Percentiles rank a stretch among this genome's conserved stretches.
These are phyloP conservation scores for Noccaea bulbosa DNA, from an alignment of 345 rosid species.

Conservation along the genomic window DNA sequence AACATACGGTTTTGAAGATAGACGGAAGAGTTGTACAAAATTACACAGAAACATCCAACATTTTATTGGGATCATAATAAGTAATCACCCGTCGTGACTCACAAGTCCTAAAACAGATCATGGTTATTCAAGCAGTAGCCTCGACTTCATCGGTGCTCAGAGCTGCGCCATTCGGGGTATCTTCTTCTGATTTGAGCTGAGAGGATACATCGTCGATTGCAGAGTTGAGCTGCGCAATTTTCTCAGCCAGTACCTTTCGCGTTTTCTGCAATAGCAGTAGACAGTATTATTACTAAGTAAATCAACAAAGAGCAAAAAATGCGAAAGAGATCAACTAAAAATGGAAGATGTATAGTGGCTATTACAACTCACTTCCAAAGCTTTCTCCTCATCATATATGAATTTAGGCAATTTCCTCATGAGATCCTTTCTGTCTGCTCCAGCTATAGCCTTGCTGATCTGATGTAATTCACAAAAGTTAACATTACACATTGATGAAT, in stretches of 20 bases:
- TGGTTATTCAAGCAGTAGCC: conserved; percentile 52
- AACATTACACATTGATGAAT: background rate
- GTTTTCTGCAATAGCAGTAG: conserved; percentile 63
- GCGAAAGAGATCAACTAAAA: background rate
- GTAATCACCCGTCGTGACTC: conserved; percentile 11
- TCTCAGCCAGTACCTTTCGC: conserved; percentile 69
- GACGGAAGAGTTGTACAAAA: conserved; percentile 28
- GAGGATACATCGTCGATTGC: conserved; percentile 84
- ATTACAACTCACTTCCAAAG: conserved; percentile 68
- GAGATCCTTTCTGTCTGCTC: conserved; percentile 78
- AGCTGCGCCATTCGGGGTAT: conserved; percentile 59
- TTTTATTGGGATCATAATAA: conserved; percentile 23
- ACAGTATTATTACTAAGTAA: conserved; percentile 12
- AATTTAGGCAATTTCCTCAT: conserved; percentile 96
- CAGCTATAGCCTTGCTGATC: conserved; percentile 87
- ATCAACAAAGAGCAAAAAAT: background rate
- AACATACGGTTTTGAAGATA: background rate
- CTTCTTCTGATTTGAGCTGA: conserved; percentile 76
- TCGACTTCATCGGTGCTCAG: conserved; percentile 66
- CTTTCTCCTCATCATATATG: conserved; percentile 96
- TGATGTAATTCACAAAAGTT: conserved; percentile 30
- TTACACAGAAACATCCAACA: conserved; percentile 37
- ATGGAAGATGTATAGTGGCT: background rate
- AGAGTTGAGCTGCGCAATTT: conserved; percentile 84
- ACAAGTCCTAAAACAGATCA: conserved; percentile 20